Evolutionary conservation across 2,329 filamentous ascomycete genomes (phyloP).

Genomic region (Monilinia fructigena): DNA sequence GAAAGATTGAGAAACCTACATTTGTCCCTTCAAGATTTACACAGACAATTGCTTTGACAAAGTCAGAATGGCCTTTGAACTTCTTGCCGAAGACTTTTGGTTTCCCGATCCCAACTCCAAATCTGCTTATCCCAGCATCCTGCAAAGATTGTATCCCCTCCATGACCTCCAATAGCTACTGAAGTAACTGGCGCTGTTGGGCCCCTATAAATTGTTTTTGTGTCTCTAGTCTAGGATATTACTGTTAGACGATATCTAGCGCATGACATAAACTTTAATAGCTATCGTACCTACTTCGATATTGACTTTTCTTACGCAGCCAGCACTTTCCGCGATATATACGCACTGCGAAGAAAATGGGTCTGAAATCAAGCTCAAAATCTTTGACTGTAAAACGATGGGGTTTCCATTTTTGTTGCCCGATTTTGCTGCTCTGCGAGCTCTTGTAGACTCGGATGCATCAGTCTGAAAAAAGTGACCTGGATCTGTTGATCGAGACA

Average conservation of each 20-base stretch:
- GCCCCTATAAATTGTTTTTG: conserved; percentile 61
- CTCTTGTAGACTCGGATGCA: conserved; percentile 42
- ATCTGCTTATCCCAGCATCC: conserved; percentile 94
- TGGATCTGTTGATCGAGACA: conserved; percentile 69
- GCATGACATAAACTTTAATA: background rate
- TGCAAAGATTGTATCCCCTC: conserved; percentile 66
- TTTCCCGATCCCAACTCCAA: conserved; percentile 76
- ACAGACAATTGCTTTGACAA: conserved; percentile 78
- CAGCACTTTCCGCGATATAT: conserved; percentile 85
- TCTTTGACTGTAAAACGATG: conserved; percentile 78
- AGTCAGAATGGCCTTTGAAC: conserved; percentile 80
- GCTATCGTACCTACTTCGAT: conserved; percentile 64
- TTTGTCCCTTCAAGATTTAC: conserved; percentile 60
- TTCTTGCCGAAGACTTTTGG: conserved; percentile 53
- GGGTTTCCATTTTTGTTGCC: conserved; percentile 80
- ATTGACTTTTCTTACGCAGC: conserved; percentile 69
- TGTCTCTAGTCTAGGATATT: conserved; percentile 44
- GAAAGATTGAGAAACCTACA: conserved; percentile 37
- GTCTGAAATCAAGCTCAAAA: conserved; percentile 71
- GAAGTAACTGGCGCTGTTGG: conserved; percentile 79
- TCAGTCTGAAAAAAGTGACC: conserved; percentile 92
- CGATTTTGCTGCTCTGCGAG: conserved; percentile 66
- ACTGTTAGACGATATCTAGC: conserved; percentile 19
- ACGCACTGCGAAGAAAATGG: conserved; percentile 60
- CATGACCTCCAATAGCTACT: conserved; percentile 62